Base-by-base conservation (phyloP, 208 protist species). In the Trypanosoma scelopori region DNA sequence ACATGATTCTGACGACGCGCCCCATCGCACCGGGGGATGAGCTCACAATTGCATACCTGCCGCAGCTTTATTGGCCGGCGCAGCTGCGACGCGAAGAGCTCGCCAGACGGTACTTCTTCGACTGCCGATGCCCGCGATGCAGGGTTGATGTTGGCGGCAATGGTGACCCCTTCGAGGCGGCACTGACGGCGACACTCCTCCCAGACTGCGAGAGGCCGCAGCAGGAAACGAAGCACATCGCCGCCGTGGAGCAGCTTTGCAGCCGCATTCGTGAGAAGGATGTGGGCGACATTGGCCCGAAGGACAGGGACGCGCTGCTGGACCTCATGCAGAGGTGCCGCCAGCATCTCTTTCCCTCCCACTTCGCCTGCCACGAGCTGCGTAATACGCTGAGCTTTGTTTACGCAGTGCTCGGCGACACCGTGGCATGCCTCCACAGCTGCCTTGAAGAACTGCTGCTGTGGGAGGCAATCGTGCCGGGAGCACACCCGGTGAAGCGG, bases 31-130 rank as follows among this genome's bases (percentile, higher is more conserved):
- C 71, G 1, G 85, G 76, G 15, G 86, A 95, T 74, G 85, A 93
- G 71, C 76, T 95, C 37, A 87, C 64, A 23, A 93, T 95, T 64
- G 69, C 84, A 30, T 95, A 95, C 74, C 76, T 95, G 22, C 89
- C 89, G 7, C 87, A 95, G 55, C 76, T 95, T 0, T 95, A 95
- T 70, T 95, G 87, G 85, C 89, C 89, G 3, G 56, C 75, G 7
- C 37, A 27, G 43, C 74, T 91, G 68, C 84, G 89, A 18, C 86
- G 76, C 9, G 81, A 90, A 35, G 56, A 50, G 12, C 77, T 95
- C 13, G 67, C 61, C 12, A 74, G 75, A 39, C 59, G 68, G 32
- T 95, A 82, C 63, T 95, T 87, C 55, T 95, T 95, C 71, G 62
- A 78, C 32, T 95, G 89, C 58, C 74, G 65, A 35, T 95, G 89